Percentiles rank a stretch among this genome's conserved stretches.
Conservation (phyloP, 169 alveolate species). For the Miamiensis avidus region DNA sequence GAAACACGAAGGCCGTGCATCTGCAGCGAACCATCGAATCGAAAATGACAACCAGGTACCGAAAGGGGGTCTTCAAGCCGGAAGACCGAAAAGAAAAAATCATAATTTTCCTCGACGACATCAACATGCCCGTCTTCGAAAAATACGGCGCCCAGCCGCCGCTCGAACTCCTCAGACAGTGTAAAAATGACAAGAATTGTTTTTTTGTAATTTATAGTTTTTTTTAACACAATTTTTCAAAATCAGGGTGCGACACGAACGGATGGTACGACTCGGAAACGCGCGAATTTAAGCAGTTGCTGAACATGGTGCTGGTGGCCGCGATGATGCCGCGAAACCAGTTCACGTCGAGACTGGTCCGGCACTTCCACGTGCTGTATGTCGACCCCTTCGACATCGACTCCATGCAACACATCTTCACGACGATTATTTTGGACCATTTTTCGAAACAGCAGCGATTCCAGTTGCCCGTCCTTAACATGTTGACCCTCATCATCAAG, state of each 20-base stretch:
- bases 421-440: background rate
- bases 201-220: background rate
- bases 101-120: conserved; percentile 92
- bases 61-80: conserved; percentile 92
- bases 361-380: conserved; percentile 71
- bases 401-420: background rate
- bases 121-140: conserved; percentile 93
- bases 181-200: conserved; percentile 52
- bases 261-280: conserved; percentile 78
- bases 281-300: conserved; percentile 66
- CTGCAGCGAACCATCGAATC: conserved; percentile 80
- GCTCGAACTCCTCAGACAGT: conserved; percentile 91
- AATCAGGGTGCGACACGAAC: conserved; percentile 77
- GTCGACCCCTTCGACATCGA: conserved; percentile 66
- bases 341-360: conserved; percentile 63
- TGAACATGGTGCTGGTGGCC: conserved; percentile 64
- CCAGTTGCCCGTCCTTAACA: background rate
- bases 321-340: conserved; percentile 78
- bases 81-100: conserved; percentile 87
- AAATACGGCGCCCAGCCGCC: conserved; percentile 96
- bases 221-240: conserved; percentile 6
- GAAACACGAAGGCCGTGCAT: conserved; percentile 81
- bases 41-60: conserved; percentile 74
- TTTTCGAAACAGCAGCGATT: background rate
- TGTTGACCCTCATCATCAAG: background rate